A percentile compares a stretch with the other conserved stretches of the same genome.
phyloP scores from a whole-genome alignment of 2,329 filamentous ascomycete genomes.

The Aspergillus sp. region DNA sequence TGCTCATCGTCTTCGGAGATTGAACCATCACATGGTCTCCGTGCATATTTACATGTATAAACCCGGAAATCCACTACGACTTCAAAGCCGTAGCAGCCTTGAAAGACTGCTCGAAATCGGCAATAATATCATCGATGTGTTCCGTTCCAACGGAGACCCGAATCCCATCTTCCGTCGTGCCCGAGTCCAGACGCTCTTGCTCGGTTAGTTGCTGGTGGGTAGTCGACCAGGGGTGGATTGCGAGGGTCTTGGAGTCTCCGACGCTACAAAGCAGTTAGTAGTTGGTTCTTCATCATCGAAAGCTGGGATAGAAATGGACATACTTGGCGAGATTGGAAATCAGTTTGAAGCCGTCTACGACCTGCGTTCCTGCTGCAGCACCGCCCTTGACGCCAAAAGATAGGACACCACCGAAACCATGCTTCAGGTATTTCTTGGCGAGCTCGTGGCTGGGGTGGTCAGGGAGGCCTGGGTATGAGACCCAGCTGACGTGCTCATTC shows the following conservation, averaged over 20 bases:
- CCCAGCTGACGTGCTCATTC: constrained; percentile 81
- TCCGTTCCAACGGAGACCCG: constrained; percentile 92
- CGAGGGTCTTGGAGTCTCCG: constrained; percentile 87
- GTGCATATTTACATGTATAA: no score
- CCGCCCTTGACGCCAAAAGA: constrained; percentile 92
- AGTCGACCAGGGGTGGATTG: constrained; percentile 91
- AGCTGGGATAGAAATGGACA: constrained; percentile 8
- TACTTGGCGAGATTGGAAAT: constrained; percentile 90
- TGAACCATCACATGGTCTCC: no score
- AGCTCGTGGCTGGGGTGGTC: constrained; percentile 70
- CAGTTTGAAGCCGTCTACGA: constrained; percentile 90
- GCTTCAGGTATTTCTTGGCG: constrained; percentile 78
- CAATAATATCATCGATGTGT: constrained; percentile 95
- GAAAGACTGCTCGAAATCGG: constrained; percentile 89
- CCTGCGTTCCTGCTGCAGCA: constrained; percentile 68
- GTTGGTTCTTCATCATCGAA: not conserved
- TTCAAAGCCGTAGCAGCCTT: constrained; percentile 29
- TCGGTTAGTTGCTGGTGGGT: constrained; percentile 88
- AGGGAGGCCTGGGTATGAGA: constrained; percentile 82
- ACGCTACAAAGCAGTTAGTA: constrained; percentile 44
- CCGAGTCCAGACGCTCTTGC: constrained; percentile 69
- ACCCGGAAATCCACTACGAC: not conserved
- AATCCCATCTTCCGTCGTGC: constrained; percentile 82
- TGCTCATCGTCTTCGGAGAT: no score
- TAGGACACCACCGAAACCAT: constrained; percentile 81